phyloP scores from a whole-genome alignment of 768 basidiomycete genomes.

The Tulasnella sp. region DNA sequence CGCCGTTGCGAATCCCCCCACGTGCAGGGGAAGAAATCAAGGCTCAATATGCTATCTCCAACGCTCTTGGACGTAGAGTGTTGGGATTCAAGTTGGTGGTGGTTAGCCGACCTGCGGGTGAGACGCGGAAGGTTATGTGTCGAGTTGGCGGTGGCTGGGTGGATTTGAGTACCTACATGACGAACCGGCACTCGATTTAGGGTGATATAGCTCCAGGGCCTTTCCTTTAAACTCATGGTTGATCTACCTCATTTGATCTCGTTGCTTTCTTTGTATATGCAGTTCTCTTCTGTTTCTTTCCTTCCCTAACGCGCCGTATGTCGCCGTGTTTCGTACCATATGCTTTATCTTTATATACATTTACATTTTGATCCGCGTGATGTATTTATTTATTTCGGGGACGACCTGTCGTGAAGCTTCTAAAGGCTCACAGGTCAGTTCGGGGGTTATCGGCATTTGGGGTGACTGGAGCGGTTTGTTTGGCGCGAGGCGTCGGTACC shows the following conservation, averaged over 20 bases:
- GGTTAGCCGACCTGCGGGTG: slow-evolving; percentile 50
- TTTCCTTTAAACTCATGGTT: background rate
- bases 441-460: background rate
- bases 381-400: too few relatives aligned
- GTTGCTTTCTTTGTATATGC: background rate
- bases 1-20: slow-evolving; percentile 56
- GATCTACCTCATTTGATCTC: background rate
- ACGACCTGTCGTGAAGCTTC: too few relatives aligned
- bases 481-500: background rate
- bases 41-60: slow-evolving; percentile 79
- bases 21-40: slow-evolving; percentile 70
- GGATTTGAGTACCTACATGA: slow-evolving; percentile 17
- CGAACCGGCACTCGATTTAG: slow-evolving; percentile 5
- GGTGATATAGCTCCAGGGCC: background rate
- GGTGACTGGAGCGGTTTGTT: background rate
- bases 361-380: background rate
- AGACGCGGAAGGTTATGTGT: slow-evolving; percentile 80
- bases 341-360: slow-evolving; percentile 3
- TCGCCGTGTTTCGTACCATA: background rate
- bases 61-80: slow-evolving; percentile 59
- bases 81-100: slow-evolving; percentile 76
- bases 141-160: slow-evolving; percentile 71
- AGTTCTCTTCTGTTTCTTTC: background rate
- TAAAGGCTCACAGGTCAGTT: too few relatives aligned
- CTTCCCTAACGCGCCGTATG: background rate